phyloP scores from a whole-genome alignment of 495 filamentous ascomycete species.

The Usnea hakonensis region DNA sequence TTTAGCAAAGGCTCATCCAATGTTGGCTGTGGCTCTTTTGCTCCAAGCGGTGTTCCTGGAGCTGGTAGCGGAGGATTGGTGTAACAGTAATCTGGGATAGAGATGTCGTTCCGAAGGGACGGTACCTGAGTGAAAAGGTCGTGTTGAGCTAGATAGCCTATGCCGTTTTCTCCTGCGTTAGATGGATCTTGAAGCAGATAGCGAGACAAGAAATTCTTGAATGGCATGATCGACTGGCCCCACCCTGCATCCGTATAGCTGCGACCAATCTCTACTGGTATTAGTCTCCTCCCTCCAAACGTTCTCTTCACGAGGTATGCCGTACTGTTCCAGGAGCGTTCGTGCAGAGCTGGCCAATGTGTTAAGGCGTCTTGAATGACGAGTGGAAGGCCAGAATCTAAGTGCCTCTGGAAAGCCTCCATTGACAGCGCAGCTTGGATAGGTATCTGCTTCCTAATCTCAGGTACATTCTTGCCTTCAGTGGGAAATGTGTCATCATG shows the following conservation, averaged over 20 bases:
- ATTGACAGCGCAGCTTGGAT: slow-evolving; percentile 35
- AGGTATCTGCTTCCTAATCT: slow-evolving; percentile 33
- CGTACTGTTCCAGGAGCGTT: slow-evolving; percentile 61
- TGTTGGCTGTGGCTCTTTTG: slow-evolving; percentile 27
- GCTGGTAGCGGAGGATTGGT: slow-evolving; percentile 49
- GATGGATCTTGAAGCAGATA: slow-evolving; percentile 38
- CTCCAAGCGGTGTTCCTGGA: slow-evolving; percentile 43
- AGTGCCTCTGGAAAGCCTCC: slow-evolving; percentile 56
- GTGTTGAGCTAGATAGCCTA: slow-evolving; percentile 88
- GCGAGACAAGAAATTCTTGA: slow-evolving; percentile 60
- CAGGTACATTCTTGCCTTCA: slow-evolving; percentile 28
- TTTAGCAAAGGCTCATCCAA: slow-evolving; percentile 55
- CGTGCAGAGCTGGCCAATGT: slow-evolving; percentile 73
- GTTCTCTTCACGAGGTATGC: slow-evolving; percentile 71
- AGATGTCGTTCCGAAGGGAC: slow-evolving; percentile 64
- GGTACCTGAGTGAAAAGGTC: slow-evolving; percentile 80
- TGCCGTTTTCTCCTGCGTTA: slow-evolving; percentile 1
- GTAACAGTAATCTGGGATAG: slow-evolving; percentile 80
- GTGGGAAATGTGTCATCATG: slow-evolving; percentile 35
- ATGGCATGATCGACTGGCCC: slow-evolving; percentile 75
- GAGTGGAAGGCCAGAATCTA: slow-evolving; percentile 49
- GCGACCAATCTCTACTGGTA: slow-evolving; percentile 84
- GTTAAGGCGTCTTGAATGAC: slow-evolving; percentile 57
- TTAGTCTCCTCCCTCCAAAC: slow-evolving; percentile 65
- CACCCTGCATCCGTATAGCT: slow-evolving; percentile 82